Conservation (phyloP, 192 early-diverging fungal species). For the Coemansia sp. region DNA sequence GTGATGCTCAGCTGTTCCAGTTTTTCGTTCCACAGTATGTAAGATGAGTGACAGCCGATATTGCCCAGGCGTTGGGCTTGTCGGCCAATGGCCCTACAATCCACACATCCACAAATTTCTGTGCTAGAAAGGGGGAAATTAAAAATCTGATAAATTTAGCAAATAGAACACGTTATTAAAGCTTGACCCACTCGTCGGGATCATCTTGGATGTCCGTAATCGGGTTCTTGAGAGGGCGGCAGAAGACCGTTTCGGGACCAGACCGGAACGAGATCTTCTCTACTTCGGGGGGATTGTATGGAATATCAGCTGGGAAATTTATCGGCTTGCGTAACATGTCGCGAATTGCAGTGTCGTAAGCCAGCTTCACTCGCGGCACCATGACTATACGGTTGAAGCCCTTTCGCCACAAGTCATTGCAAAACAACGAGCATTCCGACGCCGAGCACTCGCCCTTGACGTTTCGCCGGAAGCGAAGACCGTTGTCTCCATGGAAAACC, state of each 20-base stretch:
- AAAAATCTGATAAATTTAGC: not conserved
- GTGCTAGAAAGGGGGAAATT: not conserved
- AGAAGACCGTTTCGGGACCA: conserved; percentile 36
- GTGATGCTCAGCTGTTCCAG: no score
- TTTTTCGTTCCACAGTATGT: no score
- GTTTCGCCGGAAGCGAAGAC: conserved; percentile 36
- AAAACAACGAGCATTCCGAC: conserved; percentile 59
- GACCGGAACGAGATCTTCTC: conserved; percentile 22
- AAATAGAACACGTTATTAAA: no score
- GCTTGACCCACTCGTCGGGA: conserved; percentile 24
- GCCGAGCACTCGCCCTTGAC: conserved; percentile 51
- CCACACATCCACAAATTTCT: no score
- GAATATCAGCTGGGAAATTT: conserved; percentile 25
- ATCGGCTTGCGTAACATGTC: conserved; percentile 25
- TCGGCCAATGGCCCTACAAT: no score
- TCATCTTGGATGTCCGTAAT: not conserved
- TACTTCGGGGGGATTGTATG: conserved; percentile 13
- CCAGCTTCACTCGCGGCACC: conserved; percentile 53
- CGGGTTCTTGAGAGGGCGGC: conserved; percentile 37
- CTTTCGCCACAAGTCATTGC: conserved; percentile 49
- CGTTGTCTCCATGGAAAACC: conserved; percentile 26
- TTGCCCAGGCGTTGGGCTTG: no score
- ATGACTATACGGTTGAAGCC: conserved; percentile 38
- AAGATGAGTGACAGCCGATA: no score
- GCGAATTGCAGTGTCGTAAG: conserved; percentile 43